A percentile compares a stretch with the other conserved stretches of the same genome.
Conservation (phyloP, 768 basidiomycete species). For the Pluteus cervinus region DNA sequence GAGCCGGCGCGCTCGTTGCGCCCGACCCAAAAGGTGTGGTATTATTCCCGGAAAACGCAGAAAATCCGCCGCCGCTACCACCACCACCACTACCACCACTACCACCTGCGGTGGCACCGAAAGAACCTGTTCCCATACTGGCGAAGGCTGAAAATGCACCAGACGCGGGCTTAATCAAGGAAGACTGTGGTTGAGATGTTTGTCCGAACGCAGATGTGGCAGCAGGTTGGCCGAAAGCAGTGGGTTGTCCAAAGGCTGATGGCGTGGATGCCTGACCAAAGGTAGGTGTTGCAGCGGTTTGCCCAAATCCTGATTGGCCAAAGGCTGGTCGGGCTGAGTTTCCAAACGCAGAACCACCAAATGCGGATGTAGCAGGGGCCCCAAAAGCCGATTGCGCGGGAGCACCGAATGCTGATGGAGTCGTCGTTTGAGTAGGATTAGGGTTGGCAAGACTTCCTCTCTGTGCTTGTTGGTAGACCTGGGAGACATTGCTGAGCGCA, state of each 20-base stretch:
- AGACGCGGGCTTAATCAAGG: slow-evolving; percentile 42
- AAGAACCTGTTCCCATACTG: slow-evolving; percentile 23
- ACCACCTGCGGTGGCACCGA: slow-evolving; percentile 17
- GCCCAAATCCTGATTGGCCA: slow-evolving; percentile 25
- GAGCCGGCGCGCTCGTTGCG: slow-evolving; percentile 20
- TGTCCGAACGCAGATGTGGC: slow-evolving; percentile 27
- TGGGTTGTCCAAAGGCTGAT: slow-evolving; percentile 24
- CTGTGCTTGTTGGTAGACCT: slow-evolving; percentile 47
- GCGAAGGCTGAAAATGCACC: slow-evolving; percentile 46
- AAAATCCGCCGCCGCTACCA: slow-evolving; percentile 36
- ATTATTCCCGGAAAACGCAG: slow-evolving; percentile 44
- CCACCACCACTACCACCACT: slow-evolving; percentile 7
- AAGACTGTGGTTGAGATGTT: slow-evolving; percentile 21
- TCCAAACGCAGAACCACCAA: slow-evolving; percentile 27
- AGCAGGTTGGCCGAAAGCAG: slow-evolving; percentile 23
- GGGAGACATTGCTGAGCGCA: slow-evolving; percentile 40
- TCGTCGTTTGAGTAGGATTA: slow-evolving; percentile 9
- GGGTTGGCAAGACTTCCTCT: slow-evolving; percentile 29
- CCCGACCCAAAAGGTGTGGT: slow-evolving; percentile 35
- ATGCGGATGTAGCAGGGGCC: slow-evolving; percentile 18
- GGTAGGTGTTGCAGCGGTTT: slow-evolving; percentile 18
- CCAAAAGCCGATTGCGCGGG: slow-evolving; percentile 22
- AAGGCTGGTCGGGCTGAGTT: slow-evolving; percentile 25
- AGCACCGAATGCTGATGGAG: slow-evolving; percentile 29
- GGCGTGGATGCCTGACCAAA: slow-evolving; percentile 28